Percentiles rank a stretch among this genome's conserved stretches.
Evolutionary conservation across 2,329 filamentous ascomycete genomes (phyloP).

Genomic region (Emericellopsis atlantica): DNA sequence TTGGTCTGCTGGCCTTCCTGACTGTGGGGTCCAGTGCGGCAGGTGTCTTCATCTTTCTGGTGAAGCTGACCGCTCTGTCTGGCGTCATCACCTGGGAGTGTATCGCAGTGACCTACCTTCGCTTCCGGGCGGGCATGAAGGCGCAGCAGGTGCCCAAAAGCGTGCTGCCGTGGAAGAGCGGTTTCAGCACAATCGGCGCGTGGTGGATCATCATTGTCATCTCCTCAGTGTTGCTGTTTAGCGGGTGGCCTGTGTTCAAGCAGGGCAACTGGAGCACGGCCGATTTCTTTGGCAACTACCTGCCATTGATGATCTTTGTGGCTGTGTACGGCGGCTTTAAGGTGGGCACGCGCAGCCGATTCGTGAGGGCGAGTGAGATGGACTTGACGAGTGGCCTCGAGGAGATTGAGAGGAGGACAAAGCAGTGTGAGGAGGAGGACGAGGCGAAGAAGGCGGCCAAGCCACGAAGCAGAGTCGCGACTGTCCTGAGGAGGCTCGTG

Average conservation of each 20-base stretch:
- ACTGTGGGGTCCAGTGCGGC: slow-evolving; percentile 45
- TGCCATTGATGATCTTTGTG: background rate
- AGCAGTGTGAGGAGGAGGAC: background rate
- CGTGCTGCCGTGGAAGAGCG: slow-evolving; percentile 46
- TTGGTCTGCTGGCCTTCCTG: slow-evolving; percentile 56
- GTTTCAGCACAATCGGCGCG: slow-evolving; percentile 15
- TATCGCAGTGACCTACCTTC: slow-evolving; percentile 51
- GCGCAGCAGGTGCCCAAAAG: slow-evolving; percentile 44
- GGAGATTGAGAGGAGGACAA: background rate
- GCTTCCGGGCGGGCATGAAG: slow-evolving; percentile 48
- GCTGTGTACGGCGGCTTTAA: background rate
- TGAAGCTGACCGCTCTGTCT: slow-evolving; percentile 57
- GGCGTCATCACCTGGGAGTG: slow-evolving; percentile 60
- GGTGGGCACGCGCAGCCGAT: background rate
- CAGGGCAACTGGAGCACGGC: background rate
- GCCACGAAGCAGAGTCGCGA: background rate
- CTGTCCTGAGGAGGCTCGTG: no score
- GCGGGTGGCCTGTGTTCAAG: background rate
- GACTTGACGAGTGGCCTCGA: background rate
- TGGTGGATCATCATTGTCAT: background rate
- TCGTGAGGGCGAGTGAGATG: background rate
- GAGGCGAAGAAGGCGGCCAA: background rate
- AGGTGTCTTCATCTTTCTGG: slow-evolving; percentile 59
- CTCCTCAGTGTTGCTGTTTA: background rate
- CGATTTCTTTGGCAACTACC: background rate